Conservation (phyloP, 176 grass and related monocot species). For the Raddia distichophylla region DNA sequence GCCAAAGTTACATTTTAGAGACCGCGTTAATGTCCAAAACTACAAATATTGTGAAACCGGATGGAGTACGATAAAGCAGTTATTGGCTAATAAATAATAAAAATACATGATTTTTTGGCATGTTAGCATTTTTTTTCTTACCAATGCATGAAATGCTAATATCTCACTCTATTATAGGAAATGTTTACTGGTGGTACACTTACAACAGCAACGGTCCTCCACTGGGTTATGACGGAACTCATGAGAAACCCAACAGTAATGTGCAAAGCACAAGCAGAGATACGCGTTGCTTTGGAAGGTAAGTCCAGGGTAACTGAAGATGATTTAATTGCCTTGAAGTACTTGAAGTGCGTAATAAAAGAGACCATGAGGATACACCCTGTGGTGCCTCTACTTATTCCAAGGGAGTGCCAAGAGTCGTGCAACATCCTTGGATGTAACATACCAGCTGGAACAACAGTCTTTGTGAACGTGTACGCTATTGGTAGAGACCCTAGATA, state of each 20-base stretch:
- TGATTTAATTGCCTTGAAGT: neutral
- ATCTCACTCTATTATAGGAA: neutral
- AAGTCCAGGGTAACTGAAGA: neutral
- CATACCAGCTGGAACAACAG: slow-evolving; percentile 17
- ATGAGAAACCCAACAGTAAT: slow-evolving; percentile 26
- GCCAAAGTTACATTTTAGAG: too few species aligned
- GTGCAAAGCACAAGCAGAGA: slow-evolving; percentile 37
- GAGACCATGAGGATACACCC: slow-evolving; percentile 44
- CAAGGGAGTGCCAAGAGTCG: slow-evolving; percentile 3
- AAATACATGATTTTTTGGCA: too few species aligned
- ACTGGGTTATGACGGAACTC: slow-evolving; percentile 51
- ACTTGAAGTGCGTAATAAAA: slow-evolving; percentile 46
- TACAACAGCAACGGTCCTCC: neutral
- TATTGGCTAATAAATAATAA: too few species aligned
- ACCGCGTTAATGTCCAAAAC: too few species aligned
- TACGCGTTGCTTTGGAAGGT: slow-evolving; percentile 16
- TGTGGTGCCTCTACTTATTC: neutral
- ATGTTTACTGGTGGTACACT: slow-evolving; percentile 41
- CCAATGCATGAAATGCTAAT: too few species aligned
- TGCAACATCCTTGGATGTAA: slow-evolving; percentile 41
- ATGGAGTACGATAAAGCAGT: too few species aligned
- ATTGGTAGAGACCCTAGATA: slow-evolving; percentile 28
- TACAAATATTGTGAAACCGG: too few species aligned
- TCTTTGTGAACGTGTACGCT: slow-evolving; percentile 49
- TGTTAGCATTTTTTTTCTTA: too few species aligned